Evolutionary conservation across 768 basidiomycete genomes (phyloP).

Genomic region (Rhodotorula kratochvilovae): DNA sequence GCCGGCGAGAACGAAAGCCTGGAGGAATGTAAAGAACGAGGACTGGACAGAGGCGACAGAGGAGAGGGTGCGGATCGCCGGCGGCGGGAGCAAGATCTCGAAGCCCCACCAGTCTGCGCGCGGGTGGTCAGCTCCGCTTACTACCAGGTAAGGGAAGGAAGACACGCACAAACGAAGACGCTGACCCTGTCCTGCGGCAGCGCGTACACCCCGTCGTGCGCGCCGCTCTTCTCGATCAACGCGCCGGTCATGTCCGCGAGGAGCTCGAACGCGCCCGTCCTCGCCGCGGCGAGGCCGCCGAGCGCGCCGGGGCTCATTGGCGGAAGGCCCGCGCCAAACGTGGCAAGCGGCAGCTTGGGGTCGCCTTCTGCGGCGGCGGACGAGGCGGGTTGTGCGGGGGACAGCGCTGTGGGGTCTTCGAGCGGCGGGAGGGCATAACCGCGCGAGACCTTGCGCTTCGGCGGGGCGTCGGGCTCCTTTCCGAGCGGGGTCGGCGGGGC

Average conservation of each 20-base stretch:
- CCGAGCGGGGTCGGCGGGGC: not conserved
- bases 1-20: constrained; percentile 65
- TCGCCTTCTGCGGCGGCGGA: not conserved
- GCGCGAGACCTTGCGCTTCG: not conserved
- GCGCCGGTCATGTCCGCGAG: constrained; percentile 19
- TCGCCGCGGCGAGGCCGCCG: constrained; percentile 1
- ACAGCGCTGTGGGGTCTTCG: not conserved
- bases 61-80: constrained; percentile 60
- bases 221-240: constrained; percentile 1
- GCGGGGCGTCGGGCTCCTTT: too few relatives aligned
- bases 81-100: constrained; percentile 69
- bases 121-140: not conserved
- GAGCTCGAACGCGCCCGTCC: constrained; percentile 23
- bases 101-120: constrained; percentile 82
- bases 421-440: constrained; percentile 1
- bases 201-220: not conserved
- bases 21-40: constrained; percentile 67
- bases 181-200: constrained; percentile 34
- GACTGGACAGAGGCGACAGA: constrained; percentile 62
- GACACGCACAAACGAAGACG: constrained; percentile 36
- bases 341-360: not conserved
- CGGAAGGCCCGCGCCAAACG: not conserved
- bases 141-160: too few relatives aligned
- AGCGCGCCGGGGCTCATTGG: not conserved
- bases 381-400: not conserved